phyloP scores from a whole-genome alignment of 1,139 yeast species.

The Taphrina betulina region DNA sequence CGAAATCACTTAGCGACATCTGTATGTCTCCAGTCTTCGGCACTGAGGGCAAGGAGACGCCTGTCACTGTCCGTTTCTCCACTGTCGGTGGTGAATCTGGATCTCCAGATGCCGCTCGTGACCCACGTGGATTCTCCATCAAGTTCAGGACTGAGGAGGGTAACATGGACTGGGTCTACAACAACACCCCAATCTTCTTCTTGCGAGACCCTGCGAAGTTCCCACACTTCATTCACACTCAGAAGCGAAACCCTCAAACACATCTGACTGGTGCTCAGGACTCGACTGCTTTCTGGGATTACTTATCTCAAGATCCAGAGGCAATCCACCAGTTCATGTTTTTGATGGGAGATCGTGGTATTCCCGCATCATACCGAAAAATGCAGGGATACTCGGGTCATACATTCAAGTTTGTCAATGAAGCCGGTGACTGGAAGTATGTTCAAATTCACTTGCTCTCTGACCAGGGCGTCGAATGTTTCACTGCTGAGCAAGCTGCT shows the following conservation, averaged over 20 bases:
- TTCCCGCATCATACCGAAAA: conserved; percentile 61
- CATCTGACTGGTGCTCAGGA: conserved; percentile 61
- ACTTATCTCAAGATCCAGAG: conserved; percentile 62
- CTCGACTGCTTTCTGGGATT: conserved; percentile 69
- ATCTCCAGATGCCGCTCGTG: conserved; percentile 82
- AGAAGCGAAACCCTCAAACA: conserved; percentile 80
- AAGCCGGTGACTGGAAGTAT: conserved; percentile 62
- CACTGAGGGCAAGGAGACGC: conserved; percentile 73
- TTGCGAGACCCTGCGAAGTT: conserved; percentile 83
- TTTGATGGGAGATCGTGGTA: conserved; percentile 69
- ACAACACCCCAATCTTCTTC: conserved; percentile 86
- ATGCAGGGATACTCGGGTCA: conserved; percentile 73
- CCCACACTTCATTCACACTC: conserved; percentile 88
- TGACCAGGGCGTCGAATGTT: conserved; percentile 62
- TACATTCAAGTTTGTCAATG: conserved; percentile 66
- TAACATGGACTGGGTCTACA: conserved; percentile 81
- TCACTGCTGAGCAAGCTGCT: conserved; percentile 58
- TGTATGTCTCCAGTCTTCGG: conserved; percentile 69
- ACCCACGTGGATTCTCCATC: conserved; percentile 83
- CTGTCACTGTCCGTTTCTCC: conserved; percentile 72
- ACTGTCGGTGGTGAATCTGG: conserved; percentile 89
- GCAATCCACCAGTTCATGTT: conserved; percentile 62
- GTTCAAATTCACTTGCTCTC: conserved; percentile 65
- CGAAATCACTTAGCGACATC: conserved; percentile 76
- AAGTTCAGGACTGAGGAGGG: conserved; percentile 88